Evolutionary conservation across 148 eudicot species (phyloP), one percentile per base, ranked within the genome.

Genomic region (Rhododendron vialii): DNA sequence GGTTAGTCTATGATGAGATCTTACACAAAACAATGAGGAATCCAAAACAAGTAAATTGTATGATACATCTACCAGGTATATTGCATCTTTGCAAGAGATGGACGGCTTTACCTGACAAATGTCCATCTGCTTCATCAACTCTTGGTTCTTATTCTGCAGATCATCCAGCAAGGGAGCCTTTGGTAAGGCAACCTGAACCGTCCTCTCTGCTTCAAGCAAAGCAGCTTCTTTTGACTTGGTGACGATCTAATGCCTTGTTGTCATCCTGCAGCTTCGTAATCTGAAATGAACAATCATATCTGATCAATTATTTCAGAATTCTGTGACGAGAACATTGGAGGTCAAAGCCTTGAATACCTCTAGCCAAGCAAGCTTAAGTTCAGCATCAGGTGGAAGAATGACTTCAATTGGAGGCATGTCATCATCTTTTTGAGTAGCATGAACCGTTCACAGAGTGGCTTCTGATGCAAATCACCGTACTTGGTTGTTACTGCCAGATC

Each of bases 191-290:
- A 87, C 88, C 86, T 93, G 94, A 53, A 93, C 94, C 65, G 95
- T 90, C 90, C 92, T 90, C 90, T 92, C 95, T 53, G 95, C 94
- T 51, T 93, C 95, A 75, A 93, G 90, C 83, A 93, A 88, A 86
- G 95, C 95, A 89, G 93, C 92, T 90, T 93, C 95, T 90, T 93
- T 93, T 36, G 95, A 93, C 84, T 93, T 92, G 15, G 95, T 93
- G 45, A 92, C 94, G 89, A 86, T 92, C 94, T 81, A 90, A 81
- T 41, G 95, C 95, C 90, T 89, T 93, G 82, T 93, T 93, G 83
- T 93, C 95, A 90, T 92, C 95, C 85, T 93, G 95, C 85, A 93
- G 89, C 89, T 93, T 93, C 33, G 93, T 93, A 81, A 93, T 93
- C 95, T 93, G 85, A 80, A 84, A 80, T 33, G 33, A 74, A 59